Evolutionary conservation across 2,329 filamentous ascomycete genomes (phyloP), one percentile per base, ranked within the genome.

Genomic region (Chaetomium strumarium): DNA sequence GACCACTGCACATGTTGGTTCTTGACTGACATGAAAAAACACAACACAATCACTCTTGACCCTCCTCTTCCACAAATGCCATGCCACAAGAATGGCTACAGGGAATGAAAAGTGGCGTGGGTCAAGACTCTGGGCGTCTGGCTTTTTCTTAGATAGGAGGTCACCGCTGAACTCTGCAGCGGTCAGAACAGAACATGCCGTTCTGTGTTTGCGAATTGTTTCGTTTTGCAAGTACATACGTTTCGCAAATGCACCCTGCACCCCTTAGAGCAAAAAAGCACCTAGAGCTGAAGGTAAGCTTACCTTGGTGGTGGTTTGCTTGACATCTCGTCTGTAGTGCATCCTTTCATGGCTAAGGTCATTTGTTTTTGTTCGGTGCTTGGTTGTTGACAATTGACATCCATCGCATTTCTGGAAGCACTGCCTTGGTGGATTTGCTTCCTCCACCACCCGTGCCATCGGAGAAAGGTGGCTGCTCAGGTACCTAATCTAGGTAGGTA

Each of bases 361-460:
- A 24, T 24, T 42, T 37, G 31, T 5, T 16, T 38, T 46, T 41
- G n/a, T 30, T 37, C 3, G 37, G 12, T 19, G 29, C 37, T 40
- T 30, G 14, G 51, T 34, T 46, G n/a, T n/a, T n/a, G n/a, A n/a
- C n/a, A 43, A 17, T 49, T 38, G 47, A 42, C 29, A 14, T 24
- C 24, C 4, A 24, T 7, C 24, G 4, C 24, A 33, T n/a, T 45
- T 31, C 19, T 43, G 10, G 17, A 12, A 38, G 37, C 53, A 49
- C 53, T 49, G 53, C 53, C 53, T 46, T 49, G n/a, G 49, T 46
- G 53, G 45, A 55, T 55, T 36, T 14, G 29, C 36, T 44, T 40
- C 48, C 41, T 51, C 48, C 45, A 38, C n/a, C n/a, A 31, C 24
- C 24, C 24, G 24, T 24, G 24, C 24, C 24, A 4, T 8, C 38